Base-by-base conservation (phyloP, 495 filamentous ascomycete species). In the Hypoxylon intermedium region DNA sequence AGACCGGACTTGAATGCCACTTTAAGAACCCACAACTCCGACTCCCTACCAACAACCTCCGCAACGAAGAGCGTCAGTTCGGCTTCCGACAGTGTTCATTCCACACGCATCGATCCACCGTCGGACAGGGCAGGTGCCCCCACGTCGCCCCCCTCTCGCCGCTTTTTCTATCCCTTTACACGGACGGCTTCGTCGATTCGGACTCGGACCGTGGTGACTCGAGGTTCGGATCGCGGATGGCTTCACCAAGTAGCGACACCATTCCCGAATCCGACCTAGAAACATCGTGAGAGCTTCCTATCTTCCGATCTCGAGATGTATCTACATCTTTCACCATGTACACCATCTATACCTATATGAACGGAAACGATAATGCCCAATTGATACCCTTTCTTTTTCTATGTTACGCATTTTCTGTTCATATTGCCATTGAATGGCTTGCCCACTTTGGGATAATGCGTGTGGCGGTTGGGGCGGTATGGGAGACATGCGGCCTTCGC, bases 1-100 rank as follows among this genome's bases (percentile, higher is more conserved):
- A 65, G 43, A 71, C 71, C 53, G 68, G 76, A 33, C 71, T 77
- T 23, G 76, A 80, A 55, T 58, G 75, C 45, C 68, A 73, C 51
- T 69, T 79, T 61, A 81, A 81, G 69, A 80, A 80, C 65, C 78
- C 78, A 0, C 77, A 79, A 63, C 70, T 81, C 11, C 61, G 77
- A 38, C 60, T 81, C 2, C 77, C 77, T 3, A 72, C 69, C 33
- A 81, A 79, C 63, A 69, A 69, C 30, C 67, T 79, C 5, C 64
- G 69, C 28, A 78, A 70, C 56, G 76, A 75, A 15, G 77, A 77
- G 68, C 75, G 77, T 26, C 66, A 75, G 19, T 81, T 79, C 61
- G 78, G 78, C 0, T 81, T 78, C 46, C 67, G 78, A 1, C 74
- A 76, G 60, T 81, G 78, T 52, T 79, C 77, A 6, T 81, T 81